Percentiles rank a stretch among this genome's conserved stretches.
These are phyloP conservation scores for Sanghuangporus weigelae DNA, from an alignment of 1,284 basidiomycete genomes.

Conservation along the genomic window DNA sequence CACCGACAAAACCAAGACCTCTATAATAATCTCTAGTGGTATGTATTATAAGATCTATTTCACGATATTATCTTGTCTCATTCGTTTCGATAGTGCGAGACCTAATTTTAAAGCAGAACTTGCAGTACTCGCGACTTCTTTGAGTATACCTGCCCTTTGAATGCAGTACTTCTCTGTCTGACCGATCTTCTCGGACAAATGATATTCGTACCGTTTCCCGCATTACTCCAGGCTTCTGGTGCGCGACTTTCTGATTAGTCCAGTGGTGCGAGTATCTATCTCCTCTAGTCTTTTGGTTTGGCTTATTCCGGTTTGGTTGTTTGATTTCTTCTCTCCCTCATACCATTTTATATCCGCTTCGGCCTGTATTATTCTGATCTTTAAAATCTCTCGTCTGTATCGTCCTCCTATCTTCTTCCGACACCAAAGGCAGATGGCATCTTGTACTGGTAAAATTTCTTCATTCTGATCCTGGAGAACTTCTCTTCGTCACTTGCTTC, in stretches of 20 bases:
- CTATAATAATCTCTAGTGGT: slow-evolving; percentile 40
- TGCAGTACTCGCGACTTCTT: slow-evolving; percentile 28
- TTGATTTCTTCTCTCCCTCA: not conserved
- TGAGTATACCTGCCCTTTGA: slow-evolving; percentile 8
- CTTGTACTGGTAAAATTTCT: not conserved
- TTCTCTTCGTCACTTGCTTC: not conserved
- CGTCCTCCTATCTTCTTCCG: not conserved
- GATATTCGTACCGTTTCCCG: not conserved
- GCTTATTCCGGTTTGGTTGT: not conserved
- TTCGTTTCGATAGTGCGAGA: slow-evolving; percentile 33
- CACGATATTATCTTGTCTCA: not conserved
- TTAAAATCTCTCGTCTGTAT: not conserved
- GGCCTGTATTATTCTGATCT: not conserved
- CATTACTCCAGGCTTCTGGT: not conserved
- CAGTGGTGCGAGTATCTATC: not conserved
- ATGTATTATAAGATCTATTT: slow-evolving; percentile 13
- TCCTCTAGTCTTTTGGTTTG: not conserved
- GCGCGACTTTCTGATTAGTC: not conserved
- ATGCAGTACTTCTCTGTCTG: not conserved
- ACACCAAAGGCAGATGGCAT: not conserved
- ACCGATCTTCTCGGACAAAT: not conserved
- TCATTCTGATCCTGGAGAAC: not conserved
- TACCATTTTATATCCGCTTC: not conserved
- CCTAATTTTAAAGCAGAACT: slow-evolving; percentile 36
- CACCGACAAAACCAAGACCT: slow-evolving; percentile 47